Evolutionary conservation across 2,329 filamentous ascomycete species (phyloP), one percentile per base, ranked within the genome.

Genomic region (Trichoderma koningii): DNA sequence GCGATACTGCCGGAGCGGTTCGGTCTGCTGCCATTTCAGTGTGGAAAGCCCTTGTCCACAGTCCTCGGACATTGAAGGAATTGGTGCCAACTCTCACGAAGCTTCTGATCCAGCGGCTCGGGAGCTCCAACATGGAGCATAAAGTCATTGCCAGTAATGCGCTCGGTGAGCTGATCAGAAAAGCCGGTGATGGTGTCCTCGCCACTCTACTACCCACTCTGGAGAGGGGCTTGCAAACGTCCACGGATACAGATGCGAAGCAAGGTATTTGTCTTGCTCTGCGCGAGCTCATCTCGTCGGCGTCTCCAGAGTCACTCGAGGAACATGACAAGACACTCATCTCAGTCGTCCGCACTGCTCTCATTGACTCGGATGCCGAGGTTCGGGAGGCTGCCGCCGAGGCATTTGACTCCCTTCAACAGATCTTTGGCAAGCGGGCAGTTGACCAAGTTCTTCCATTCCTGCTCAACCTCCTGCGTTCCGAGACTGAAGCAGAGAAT

Each of bases 91-190:
- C 93, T 1, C 88, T 99, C 67, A 96, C 93, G 6, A 93, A 97
- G 76, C 87, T 99, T 68, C 90, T 99, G 71, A 98, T 99, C 75
- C 88, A 92, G 66, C 91, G 95, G 55, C 85, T 99, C 70, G 95
- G 93, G 68, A 98, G 93, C 76, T 90, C 93, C 52, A 98, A 97
- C 74, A 93, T 96, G 89, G 95, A 99, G 77, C 95, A 99, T 78
- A 98, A 97, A 82, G 90, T 97, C 71, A 99, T 99, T 82, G 95
- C 96, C 70, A 94, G 94, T 76, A 98, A 98, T 76, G 93, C 95
- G 55, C 84, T 99, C 64, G 95, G 95, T 73, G 95, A 99, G 76
- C 87, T 99, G 70, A 98, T 99, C 73, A 89, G 95, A 73, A 97
- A 97, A 78, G 94, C 95, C 73, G 95, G 96, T 67, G 95, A 99